Conservation (phyloP, 441 rosid species). For the Erodium texanum region DNA sequence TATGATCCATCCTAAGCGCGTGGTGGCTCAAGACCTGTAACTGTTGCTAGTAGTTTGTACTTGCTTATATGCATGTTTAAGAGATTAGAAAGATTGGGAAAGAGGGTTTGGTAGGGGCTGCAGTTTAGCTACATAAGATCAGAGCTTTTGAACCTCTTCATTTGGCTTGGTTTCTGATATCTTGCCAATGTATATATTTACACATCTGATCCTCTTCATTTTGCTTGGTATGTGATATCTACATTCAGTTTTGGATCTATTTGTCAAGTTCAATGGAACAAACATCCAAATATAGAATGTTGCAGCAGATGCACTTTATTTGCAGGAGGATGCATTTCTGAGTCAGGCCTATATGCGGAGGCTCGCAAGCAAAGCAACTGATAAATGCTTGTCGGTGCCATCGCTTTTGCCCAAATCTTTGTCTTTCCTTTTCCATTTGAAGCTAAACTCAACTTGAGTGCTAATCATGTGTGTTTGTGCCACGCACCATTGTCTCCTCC, state of each 20-base stretch:
- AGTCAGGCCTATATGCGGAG: not conserved
- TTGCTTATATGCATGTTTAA: not conserved
- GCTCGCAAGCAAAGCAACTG: not conserved
- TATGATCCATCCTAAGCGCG: not conserved
- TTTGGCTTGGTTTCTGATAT: too few species aligned
- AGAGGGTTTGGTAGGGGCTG: not conserved
- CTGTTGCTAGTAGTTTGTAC: not conserved
- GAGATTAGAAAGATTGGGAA: not conserved
- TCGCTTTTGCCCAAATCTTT: not conserved
- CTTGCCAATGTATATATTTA: not conserved
- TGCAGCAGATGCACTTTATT: too few species aligned
- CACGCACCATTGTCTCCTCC: not conserved
- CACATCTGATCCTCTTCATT: not conserved
- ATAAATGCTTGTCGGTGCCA: not conserved
- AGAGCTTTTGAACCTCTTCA: too few species aligned
- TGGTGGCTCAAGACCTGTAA: not conserved
- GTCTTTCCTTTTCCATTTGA: not conserved
- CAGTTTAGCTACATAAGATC: not conserved
- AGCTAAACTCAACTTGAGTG: not conserved
- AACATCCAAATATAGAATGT: not conserved
- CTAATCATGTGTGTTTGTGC: not conserved
- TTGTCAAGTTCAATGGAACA: not conserved
- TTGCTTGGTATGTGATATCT: not conserved
- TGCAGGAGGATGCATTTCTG: not conserved
- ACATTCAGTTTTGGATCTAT: not conserved